Conservation (phyloP, 2,329 filamentous ascomycete species). For the Cercospora citrullina region DNA sequence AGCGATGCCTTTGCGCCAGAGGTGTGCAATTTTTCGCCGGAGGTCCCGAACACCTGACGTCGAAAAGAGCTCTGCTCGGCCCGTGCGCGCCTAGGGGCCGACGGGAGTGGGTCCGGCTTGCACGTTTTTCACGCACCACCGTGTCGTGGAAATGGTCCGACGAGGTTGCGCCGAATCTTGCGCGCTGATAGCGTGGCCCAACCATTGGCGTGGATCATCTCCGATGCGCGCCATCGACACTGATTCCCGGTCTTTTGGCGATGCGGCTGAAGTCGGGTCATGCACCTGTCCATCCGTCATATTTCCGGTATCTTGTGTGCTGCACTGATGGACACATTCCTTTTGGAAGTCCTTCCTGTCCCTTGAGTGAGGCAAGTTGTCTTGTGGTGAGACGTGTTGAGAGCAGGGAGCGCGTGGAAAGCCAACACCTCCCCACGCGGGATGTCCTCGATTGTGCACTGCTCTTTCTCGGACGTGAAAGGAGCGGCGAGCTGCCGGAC, state of each 20-base stretch:
- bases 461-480: constrained; percentile 11
- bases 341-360: not conserved
- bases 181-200: constrained; percentile 1
- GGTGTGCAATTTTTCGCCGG: not conserved
- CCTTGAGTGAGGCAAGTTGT: not conserved
- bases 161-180: constrained; percentile 20
- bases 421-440: not conserved
- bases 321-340: not conserved
- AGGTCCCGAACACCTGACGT: constrained; percentile 18
- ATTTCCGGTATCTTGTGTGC: constrained; percentile 1
- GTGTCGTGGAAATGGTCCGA: constrained; percentile 6
- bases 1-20: constrained; percentile 7
- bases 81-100: constrained; percentile 14
- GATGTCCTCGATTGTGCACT: not conserved
- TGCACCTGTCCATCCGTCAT: constrained; percentile 9
- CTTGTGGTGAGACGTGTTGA: not conserved
- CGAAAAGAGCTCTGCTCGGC: constrained; percentile 11
- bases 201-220: constrained; percentile 16
- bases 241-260: not conserved
- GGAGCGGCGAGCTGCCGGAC: not conserved
- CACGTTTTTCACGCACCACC: constrained; percentile 10
- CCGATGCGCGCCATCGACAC: constrained; percentile 12
- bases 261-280: not conserved
- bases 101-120: constrained; percentile 14
- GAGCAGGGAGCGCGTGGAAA: constrained; percentile 1